Base-by-base conservation (phyloP, 164 flowering plant genomes). In the Akebia trifoliata region DNA sequence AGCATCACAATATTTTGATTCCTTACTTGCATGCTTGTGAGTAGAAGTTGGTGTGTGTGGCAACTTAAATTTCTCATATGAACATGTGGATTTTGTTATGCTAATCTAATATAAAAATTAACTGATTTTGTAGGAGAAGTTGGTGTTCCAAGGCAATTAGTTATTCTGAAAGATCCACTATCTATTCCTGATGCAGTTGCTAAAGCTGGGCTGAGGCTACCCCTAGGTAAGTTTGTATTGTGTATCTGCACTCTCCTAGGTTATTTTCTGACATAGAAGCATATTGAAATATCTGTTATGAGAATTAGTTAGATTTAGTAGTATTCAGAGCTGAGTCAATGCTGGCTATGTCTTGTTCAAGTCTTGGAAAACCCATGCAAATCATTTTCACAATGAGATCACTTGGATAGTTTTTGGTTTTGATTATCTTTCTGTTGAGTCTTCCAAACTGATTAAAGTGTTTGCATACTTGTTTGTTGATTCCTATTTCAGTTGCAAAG, bases 401-500 rank as follows among this genome's bases (percentile, higher is more conserved):
- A 6, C 49, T 38, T 40, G 21, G 24, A 52, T 11, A 36, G 0
- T 11, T 49, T 37, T 10, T 48, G 18, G 28, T 49, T 12, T 22
- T 11, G 30, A 36, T 48, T 14, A 46, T 40, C 10, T 50, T 30
- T 50, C 2, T 14, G 8, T 29, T 8, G 11, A 40, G 37, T 46
- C 20, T 40, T 45, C 36, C 28, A 48, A 59, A 17, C 10, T 32
- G 14, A 11, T 21, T 45, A 7, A 12, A 9, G 12, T 60, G 30
- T 44, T 7, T 28, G 4, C 47, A n/a, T n/a, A 44, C 25, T 28
- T 8, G 31, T 24, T 40, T 48, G 36, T n/a, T 59, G 37, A 0
- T 46, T 18, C 46, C 30, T 59, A 6, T 72, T 69, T 71, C 87
- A 90, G 99, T 93, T 70, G 99, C 93, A 45, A 93, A 93, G 71